Conservation (phyloP, 139 green algal genomes). For the Spirogloea muscicola region DNA sequence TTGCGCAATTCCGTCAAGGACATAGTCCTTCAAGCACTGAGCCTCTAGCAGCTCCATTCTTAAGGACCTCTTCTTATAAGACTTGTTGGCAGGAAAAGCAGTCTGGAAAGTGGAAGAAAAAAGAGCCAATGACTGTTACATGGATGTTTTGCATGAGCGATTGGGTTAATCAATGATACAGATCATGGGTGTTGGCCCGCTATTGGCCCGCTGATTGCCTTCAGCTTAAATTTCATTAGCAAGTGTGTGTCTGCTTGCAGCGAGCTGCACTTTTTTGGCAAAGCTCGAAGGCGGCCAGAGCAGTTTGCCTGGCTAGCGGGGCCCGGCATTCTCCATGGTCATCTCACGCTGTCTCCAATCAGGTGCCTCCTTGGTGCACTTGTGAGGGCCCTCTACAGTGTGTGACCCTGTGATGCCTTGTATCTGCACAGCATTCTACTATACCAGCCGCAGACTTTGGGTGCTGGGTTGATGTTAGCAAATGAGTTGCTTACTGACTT, state of each 20-base stretch:
- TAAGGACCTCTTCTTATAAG: not conserved
- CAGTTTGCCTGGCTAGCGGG: constrained; percentile 46
- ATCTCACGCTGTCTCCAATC: constrained; percentile 14
- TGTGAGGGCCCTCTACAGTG: not conserved
- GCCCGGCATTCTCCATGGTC: constrained; percentile 35
- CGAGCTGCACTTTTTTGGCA: constrained; percentile 38
- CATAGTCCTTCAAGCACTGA: not conserved
- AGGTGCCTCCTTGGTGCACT: not conserved
- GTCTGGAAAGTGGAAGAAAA: too few relatives aligned
- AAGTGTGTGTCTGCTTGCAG: constrained; percentile 11
- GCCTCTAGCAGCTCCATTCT: not conserved
- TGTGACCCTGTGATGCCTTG: not conserved
- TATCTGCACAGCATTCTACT: not conserved
- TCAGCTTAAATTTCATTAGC: not conserved
- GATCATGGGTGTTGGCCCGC: too few relatives aligned
- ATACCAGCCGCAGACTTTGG: not conserved
- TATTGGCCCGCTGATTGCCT: too few relatives aligned
- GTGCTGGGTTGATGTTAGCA: not conserved
- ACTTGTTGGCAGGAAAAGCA: not conserved
- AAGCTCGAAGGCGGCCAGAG: constrained; percentile 10
- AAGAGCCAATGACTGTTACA: not conserved
- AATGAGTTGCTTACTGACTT: not conserved
- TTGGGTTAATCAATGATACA: too few relatives aligned
- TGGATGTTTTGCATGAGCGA: too few relatives aligned
- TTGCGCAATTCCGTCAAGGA: not conserved